Base-by-base conservation (phyloP, 768 basidiomycete genomes). In the Mycena kentingensis region DNA sequence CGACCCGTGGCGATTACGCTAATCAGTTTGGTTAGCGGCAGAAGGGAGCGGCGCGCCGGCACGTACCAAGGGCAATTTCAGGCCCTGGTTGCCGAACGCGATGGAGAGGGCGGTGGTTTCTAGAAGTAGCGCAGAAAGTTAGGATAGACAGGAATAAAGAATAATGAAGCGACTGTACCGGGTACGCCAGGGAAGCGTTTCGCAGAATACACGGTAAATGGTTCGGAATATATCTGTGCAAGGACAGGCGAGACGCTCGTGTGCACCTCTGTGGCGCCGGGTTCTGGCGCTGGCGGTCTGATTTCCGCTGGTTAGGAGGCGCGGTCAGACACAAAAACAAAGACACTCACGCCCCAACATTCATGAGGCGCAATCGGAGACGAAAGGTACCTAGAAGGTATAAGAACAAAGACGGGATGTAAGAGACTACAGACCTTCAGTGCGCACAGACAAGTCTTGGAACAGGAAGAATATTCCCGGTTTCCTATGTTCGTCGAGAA, bases 171-270 rank as follows among this genome's bases (percentile, higher is more conserved):
- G 48, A 56, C 51, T 60, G 44, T 59, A 91, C 91, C 90, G 72
- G 92, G 89, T 36, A 98, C 94, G 44, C 94, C 94, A 43, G 92
- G 93, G 74, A 96, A 98, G 43, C 89, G 84, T 74, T 98, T 98
- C 29, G 94, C 94, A 2, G 92, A 93, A 70, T 77, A 94, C 1
- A 98, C 94, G 11, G 82, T 81, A 64, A 97, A 96, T 24, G 84
- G 78, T 24, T 91, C 84, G 35, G 90, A 88, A 67, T 88, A 91
- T 2, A 84, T 82, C 65, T 93, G 86, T 7, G 94, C 91, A 21
- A 95, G 79, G 5, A 97, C 84, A 10, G 88, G 85, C 18, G 88
- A 87, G 31, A 81, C 67, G 54, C 79, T 79, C 42, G 76, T 85
- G 73, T 90, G 85, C 48, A 93, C 80, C 29, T 78, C 74, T 43